Percentiles rank a stretch among this genome's conserved stretches.
phyloP scores from a whole-genome alignment of 306 rosid species.

The Citrullus mucosospermus region DNA sequence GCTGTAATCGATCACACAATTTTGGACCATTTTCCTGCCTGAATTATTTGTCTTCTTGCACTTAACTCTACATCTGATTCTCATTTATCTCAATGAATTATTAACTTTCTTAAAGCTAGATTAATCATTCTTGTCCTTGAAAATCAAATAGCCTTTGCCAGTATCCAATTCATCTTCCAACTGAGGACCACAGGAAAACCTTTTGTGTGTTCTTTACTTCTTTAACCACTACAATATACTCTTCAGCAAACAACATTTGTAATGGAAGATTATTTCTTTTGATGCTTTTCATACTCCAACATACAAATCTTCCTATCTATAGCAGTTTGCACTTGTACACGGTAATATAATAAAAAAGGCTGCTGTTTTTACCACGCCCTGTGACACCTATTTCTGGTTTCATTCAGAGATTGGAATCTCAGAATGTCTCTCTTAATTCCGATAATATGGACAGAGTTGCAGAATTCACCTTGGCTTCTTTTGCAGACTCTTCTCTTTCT shows the following conservation, averaged over 20 bases:
- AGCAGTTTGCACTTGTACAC: background rate
- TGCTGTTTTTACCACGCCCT: background rate
- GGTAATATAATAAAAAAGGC: background rate
- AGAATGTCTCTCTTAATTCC: constrained; percentile 6
- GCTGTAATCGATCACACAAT: background rate
- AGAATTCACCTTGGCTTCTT: constrained; percentile 1
- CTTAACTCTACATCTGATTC: background rate
- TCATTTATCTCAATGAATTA: background rate
- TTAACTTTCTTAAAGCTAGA: background rate
- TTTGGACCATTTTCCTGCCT: background rate
- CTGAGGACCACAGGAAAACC: background rate
- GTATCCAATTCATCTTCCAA: background rate
- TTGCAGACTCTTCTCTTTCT: background rate
- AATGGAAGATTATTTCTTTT: background rate
- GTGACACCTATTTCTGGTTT: constrained; percentile 4
- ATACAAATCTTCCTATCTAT: background rate
- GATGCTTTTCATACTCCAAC: background rate
- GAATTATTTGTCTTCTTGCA: background rate
- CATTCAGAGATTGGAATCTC: constrained; percentile 6
- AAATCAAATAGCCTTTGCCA: background rate
- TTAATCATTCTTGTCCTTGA: background rate
- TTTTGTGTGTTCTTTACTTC: background rate
- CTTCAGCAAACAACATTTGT: background rate
- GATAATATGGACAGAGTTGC: background rate
- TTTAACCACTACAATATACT: background rate